These are phyloP conservation scores for Elsinoe batatas DNA, from an alignment of 2,329 filamentous ascomycete genomes.

Conservation along the genomic window DNA sequence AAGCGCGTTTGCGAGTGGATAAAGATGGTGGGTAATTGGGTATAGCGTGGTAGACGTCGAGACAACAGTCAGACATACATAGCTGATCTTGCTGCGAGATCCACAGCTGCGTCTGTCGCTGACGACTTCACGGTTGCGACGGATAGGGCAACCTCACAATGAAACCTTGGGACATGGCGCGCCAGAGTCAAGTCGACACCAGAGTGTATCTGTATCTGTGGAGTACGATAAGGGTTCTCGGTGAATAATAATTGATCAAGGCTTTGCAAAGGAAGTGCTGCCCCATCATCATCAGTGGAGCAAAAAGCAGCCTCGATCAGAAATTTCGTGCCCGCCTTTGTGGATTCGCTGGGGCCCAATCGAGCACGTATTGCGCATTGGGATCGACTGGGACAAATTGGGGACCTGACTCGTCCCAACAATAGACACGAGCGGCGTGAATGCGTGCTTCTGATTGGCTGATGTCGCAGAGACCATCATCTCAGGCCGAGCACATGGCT, in stretches of 20 bases:
- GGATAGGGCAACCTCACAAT: not conserved
- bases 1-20: not conserved
- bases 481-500: not conserved
- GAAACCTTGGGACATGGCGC: constrained; percentile 1
- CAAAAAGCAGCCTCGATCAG: constrained; percentile 6
- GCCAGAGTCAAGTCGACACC: not conserved
- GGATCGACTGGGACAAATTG: constrained; percentile 5
- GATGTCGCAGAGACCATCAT: not conserved
- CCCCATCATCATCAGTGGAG: not conserved
- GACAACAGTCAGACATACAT: not conserved
- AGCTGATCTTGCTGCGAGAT: not conserved
- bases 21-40: not conserved
- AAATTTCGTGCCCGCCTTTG: constrained; percentile 1
- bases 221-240: not conserved
- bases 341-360: no score
- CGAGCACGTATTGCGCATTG: constrained; percentile 11
- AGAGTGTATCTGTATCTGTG: not conserved
- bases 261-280: not conserved
- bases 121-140: constrained; percentile 5
- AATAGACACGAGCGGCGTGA: not conserved
- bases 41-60: constrained; percentile 5
- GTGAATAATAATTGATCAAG: not conserved
- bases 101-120: constrained; percentile 5
- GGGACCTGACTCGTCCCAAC: constrained; percentile 3
- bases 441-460: not conserved